A percentile compares a stretch with the other conserved stretches of the same genome.
These are phyloP conservation scores for Psilocybe cubensis DNA, from an alignment of 768 basidiomycete species.

Conservation along the genomic window DNA sequence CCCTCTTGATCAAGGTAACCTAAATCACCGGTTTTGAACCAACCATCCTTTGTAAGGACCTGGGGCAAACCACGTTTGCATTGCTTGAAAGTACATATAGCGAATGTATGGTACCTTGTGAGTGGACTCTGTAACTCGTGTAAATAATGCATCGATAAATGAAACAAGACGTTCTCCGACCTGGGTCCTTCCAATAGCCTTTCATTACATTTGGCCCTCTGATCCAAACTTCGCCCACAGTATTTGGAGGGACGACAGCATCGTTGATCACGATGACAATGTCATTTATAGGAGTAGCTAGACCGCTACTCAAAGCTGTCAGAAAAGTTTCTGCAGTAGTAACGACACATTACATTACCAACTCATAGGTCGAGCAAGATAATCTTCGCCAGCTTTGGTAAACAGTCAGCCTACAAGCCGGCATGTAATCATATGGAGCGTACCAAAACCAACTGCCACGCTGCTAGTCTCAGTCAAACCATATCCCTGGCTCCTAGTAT, in stretches of 20 bases:
- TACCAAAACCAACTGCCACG: slow-evolving; percentile 47
- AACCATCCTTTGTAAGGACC: slow-evolving; percentile 54
- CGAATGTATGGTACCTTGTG: slow-evolving; percentile 29
- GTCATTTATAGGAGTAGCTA: slow-evolving; percentile 58
- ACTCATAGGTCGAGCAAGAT: slow-evolving; percentile 45
- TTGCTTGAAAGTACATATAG: background rate
- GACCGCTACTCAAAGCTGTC: slow-evolving; percentile 41
- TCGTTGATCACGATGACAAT: slow-evolving; percentile 51
- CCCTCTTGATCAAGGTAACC: slow-evolving; percentile 58
- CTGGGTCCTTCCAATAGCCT: slow-evolving; percentile 62
- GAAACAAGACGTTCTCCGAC: slow-evolving; percentile 23
- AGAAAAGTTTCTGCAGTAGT: background rate
- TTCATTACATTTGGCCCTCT: slow-evolving; percentile 68
- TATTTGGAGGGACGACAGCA: slow-evolving; percentile 35
- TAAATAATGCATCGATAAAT: background rate
- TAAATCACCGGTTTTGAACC: slow-evolving; percentile 60
- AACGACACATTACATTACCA: slow-evolving; percentile 34
- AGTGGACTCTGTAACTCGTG: slow-evolving; percentile 39
- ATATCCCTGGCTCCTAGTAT: slow-evolving; percentile 52
- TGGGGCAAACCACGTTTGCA: background rate
- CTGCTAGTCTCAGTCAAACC: slow-evolving; percentile 67
- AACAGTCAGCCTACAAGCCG: background rate
- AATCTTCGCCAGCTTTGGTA: slow-evolving; percentile 52
- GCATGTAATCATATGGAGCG: slow-evolving; percentile 5
- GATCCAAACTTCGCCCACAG: slow-evolving; percentile 55